These are phyloP conservation scores for Ceratocystis alfenasii DNA, from an alignment of 2,329 filamentous ascomycete genomes.

Conservation along the genomic window DNA sequence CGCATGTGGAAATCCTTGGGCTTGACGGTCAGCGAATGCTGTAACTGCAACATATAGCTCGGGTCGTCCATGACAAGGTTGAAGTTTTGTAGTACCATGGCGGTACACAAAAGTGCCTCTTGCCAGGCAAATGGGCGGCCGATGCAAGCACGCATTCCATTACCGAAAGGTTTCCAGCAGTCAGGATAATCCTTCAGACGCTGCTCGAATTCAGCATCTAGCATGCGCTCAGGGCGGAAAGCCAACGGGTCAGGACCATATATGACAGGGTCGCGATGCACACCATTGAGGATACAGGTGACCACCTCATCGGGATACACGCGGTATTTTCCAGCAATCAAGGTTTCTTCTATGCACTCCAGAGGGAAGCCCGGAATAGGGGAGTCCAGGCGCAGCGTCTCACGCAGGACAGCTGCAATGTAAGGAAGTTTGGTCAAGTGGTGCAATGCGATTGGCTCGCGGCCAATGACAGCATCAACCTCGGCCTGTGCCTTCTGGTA, in stretches of 20 bases:
- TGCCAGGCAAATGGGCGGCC: constrained; percentile 65
- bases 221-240: constrained; percentile 61
- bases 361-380: constrained; percentile 40
- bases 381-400: constrained; percentile 46
- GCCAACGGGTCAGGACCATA: constrained; percentile 53
- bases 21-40: constrained; percentile 49
- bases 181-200: constrained; percentile 49
- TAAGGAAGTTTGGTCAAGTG: constrained; percentile 55
- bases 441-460: constrained; percentile 44
- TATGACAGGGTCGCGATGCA: constrained; percentile 51
- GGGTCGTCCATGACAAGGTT: constrained; percentile 52
- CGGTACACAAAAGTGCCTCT: constrained; percentile 50
- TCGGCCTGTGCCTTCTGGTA: constrained; percentile 53
- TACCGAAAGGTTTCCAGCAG: constrained; percentile 64
- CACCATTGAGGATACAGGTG: constrained; percentile 37
- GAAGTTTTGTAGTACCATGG: constrained; percentile 59
- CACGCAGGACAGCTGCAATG: constrained; percentile 51
- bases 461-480: constrained; percentile 53
- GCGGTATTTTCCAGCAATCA: constrained; percentile 50
- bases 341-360: constrained; percentile 39
- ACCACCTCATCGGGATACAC: constrained; percentile 43
- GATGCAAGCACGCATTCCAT: constrained; percentile 58
- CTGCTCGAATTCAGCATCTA: constrained; percentile 53
- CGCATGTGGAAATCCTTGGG: constrained; percentile 52
- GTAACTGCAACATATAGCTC: constrained; percentile 43